Conservation (phyloP, 1,284 basidiomycete genomes). For the Sanghuangporus sanghuang region DNA sequence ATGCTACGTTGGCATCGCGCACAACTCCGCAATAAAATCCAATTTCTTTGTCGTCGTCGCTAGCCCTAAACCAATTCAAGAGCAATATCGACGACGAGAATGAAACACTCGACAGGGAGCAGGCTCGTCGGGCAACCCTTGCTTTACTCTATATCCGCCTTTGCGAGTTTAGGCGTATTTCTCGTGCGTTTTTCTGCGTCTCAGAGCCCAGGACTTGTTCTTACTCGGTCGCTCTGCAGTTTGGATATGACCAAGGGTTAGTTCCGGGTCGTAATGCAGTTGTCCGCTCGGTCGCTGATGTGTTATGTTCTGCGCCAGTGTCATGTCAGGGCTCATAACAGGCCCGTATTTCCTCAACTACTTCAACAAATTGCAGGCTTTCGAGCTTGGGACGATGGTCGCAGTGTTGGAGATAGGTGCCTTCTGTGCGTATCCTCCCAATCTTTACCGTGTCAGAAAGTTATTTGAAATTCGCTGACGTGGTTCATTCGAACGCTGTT, state of each 20-base stretch:
- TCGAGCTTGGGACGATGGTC: constrained; percentile 83
- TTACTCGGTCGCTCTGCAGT: constrained; percentile 38
- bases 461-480: constrained; percentile 3
- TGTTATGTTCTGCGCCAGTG: constrained; percentile 34
- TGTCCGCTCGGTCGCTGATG: constrained; percentile 24
- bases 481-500: constrained; percentile 5
- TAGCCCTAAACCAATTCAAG: constrained; percentile 3
- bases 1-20: constrained; percentile 9
- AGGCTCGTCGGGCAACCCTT: constrained; percentile 71
- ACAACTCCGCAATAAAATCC: neutral
- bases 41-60: neutral
- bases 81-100: neutral
- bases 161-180: constrained; percentile 86
- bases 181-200: constrained; percentile 49
- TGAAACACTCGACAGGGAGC: constrained; percentile 2
- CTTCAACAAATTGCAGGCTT: constrained; percentile 73
- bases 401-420: constrained; percentile 91
- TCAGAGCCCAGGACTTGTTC: neutral
- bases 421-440: constrained; percentile 53
- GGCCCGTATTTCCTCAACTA: constrained; percentile 84
- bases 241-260: constrained; percentile 93
- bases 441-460: neutral
- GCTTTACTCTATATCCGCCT: constrained; percentile 79
- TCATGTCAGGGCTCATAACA: constrained; percentile 92
- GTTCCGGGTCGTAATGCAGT: constrained; percentile 23